Base-by-base conservation (phyloP, 495 filamentous ascomycete genomes). In the Darksidea phi region DNA sequence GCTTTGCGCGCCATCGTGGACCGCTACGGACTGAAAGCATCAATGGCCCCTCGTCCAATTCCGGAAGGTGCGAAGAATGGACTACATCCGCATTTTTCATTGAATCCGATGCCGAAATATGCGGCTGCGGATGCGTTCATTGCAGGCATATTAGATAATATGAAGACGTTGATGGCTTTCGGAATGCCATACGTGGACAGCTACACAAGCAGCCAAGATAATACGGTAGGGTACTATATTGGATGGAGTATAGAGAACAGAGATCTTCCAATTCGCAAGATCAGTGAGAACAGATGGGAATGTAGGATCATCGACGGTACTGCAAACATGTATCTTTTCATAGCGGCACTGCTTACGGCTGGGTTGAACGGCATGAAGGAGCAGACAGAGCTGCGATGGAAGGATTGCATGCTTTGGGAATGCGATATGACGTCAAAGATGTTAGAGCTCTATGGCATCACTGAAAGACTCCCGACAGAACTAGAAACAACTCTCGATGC, bases 241-340 rank as follows among this genome's bases (percentile, higher is more conserved):
- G 23, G 50, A 4, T 54, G 23, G 23, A 32, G 50, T 17, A 54
- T 32, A 34, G 34, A 37, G 23, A 54, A 54, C 24, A 6, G 50
- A 6, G 50, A 54, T 37, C 21, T 54, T 12, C 50, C 50, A 12
- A 23, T 54, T 13, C 23, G 50, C 8, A 54, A 37, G 50, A 20
- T 54, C 13, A 18, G 13, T 17, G 24, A 54, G 5, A 18, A 36
- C 6, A 23, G 18, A 12, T 54, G 50, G 50, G 50, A 54, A 18
- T n/a, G 28, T 5, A 6, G 50, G 1, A 12, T 54, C 1, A 6
- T 54, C 13, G 50, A 54, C 36, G 36, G 8, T 7, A 38, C 36
- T 8, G 36, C 36, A 38, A 38, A 38, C 36, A 38, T 15, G 8
- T 38, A 38, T 15, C 36, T 38, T 15, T 7, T 38, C 8, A 7